Evolutionary conservation across 179 eudicot species (phyloP), one percentile per base, ranked within the genome.

Genomic region (Beta lomatogona): DNA sequence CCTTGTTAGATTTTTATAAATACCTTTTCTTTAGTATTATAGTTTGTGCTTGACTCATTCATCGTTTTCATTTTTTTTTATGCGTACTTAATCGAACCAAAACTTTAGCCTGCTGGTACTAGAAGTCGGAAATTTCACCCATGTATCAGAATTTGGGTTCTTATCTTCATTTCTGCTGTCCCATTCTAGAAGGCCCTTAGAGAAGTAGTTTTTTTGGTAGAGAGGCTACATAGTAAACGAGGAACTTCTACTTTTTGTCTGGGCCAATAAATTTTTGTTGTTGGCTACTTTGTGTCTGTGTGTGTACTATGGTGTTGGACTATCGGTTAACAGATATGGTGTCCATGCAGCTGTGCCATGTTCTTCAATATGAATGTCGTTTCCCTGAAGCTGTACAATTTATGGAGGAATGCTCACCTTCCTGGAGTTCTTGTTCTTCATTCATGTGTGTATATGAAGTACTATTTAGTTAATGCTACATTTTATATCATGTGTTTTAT

Each of bases 371-470:
- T 25, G 86, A 93, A 76, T 91, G 99, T 84, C 95, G 85, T 79
- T 95, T 95, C 81, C 83, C 90, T 72, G 94, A 93, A 82, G 99
- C 98, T 81, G 97, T 94, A 73, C 86, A 88, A 64, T 96, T 96
- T 88, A 96, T 96, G 99, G 90, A 90, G 75, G 90, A 92, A 28
- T 88, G 92, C 82, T 92, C 98, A 16, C 77, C 81, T 45, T 87
- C 94, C 71, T 95, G 99, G 99, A 82, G 79, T 73, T 80, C 89
- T 66, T 89, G 91, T 67, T 88, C 91, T 68, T 90, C 99, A 44
- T 96, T 96, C 80, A 90, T 94, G 99, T 96, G 85, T 76, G 92
- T 77, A 75, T 61, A 63, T 58, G 25, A 21, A 14, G 25, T 21
- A 6, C 11, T 50, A 50, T 53, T 36, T 54, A 9, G 31, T n/a